Conservation (phyloP, 2,329 filamentous ascomycete genomes). For the Diaporthe nobilis region DNA sequence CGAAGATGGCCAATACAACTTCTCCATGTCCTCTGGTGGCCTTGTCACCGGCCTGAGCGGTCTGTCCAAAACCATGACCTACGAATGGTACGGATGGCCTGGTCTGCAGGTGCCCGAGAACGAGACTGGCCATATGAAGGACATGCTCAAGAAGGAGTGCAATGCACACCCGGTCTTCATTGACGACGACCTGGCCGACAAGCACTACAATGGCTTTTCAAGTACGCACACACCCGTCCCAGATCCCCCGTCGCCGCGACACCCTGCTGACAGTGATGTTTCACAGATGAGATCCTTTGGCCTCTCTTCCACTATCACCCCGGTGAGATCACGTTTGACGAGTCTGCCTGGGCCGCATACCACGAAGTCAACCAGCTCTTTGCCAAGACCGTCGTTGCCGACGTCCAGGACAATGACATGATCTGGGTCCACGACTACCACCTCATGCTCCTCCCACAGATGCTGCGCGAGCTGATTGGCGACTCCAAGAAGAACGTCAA, state of each 20-base stretch:
- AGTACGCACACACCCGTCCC: conserved; percentile 69
- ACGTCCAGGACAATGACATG: conserved; percentile 92
- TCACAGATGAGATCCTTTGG: conserved; percentile 93
- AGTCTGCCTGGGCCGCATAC: conserved; percentile 94
- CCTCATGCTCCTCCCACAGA: conserved; percentile 94
- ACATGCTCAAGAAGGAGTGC: conserved; percentile 87
- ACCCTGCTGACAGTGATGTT: conserved; percentile 35
- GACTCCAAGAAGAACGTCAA: conserved; percentile 89
- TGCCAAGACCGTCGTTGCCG: conserved; percentile 86
- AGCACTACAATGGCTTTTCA: conserved; percentile 98
- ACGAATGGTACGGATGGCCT: conserved; percentile 99
- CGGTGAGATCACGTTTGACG: conserved; percentile 97
- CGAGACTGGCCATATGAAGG: conserved; percentile 81
- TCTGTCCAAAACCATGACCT: conserved; percentile 90
- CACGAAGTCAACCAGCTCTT: conserved; percentile 93
- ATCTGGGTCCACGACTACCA: conserved; percentile 99
- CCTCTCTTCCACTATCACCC: conserved; percentile 99
- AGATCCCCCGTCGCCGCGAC: conserved; percentile 26
- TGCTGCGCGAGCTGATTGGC: conserved; percentile 92
- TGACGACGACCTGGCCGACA: conserved; percentile 91
- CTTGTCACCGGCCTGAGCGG: conserved; percentile 95
- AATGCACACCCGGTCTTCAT: conserved; percentile 93
- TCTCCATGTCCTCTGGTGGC: conserved; percentile 97
- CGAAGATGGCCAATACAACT: conserved; percentile 91
- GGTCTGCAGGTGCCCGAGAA: conserved; percentile 91